Evolutionary conservation across 495 filamentous ascomycete species (phyloP), one percentile per base, ranked within the genome.

Genomic region (Tuber borchii): DNA sequence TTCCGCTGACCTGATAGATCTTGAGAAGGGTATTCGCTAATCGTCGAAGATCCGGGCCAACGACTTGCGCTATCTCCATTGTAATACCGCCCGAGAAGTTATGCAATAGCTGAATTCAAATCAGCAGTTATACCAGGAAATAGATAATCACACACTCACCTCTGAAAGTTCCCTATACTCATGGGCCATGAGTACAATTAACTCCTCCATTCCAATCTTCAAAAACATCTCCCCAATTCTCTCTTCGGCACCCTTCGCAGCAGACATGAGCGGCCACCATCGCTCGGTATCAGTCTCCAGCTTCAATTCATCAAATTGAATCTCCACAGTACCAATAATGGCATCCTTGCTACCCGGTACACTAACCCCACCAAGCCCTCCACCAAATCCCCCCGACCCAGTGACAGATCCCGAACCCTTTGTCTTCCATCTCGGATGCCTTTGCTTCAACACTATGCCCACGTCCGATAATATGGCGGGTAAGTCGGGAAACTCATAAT

Each of bases 1-100:
- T 89, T 6, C 93, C 94, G n/a, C 93, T 94, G 19, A 97, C 96
- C 83, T 99, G 95, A 81, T 92, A 99, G 73, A 99, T 96, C 80
- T 97, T 93, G 78, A 98, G 86, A 69, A 99, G 88, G 46, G 91
- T 90, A 81, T 97, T 93, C 14, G 93, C 91, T n/a, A 98, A 85
- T 39, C 89, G 87, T 78, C 90, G 90, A 56, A 97, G 86, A 80
- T 93, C 90, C 0, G 89, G 89, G 10, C 93, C 92, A 78, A 97
- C 86, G 70, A 93, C 87, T 70, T 91, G 88, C 2, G 93, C 90
- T 78, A 99, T 93, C 80, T 95, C 91, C 73, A 92, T 87, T 5
- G 94, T 97, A 46, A 99, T 85, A 2, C 93, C 93, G 71, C 91
- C 91, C 65, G 88, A 88, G 84, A 97, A 97, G 1, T 88, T 88